phyloP scores from a whole-genome alignment of 2,329 filamentous ascomycete genomes.

The Arthrocladium fulminans region DNA sequence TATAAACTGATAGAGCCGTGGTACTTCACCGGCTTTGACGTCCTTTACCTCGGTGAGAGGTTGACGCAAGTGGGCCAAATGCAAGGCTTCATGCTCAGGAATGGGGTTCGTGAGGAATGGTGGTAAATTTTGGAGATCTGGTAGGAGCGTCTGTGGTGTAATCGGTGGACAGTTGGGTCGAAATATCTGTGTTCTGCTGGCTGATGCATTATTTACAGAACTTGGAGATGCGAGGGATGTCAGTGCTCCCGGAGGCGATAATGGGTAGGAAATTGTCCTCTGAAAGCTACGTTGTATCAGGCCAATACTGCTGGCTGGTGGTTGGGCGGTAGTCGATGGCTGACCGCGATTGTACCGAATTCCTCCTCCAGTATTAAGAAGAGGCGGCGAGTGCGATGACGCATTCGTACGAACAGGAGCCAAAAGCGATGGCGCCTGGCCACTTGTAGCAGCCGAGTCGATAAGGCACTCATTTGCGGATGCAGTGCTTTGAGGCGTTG shows the following conservation, averaged over 20 bases:
- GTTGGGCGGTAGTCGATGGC: neutral
- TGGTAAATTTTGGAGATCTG: neutral
- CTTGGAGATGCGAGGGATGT: neutral
- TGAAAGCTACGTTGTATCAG: neutral
- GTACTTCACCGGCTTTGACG: conserved; percentile 16
- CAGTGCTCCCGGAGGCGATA: neutral
- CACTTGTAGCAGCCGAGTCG: neutral
- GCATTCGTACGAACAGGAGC: conserved; percentile 31
- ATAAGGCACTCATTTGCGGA: neutral
- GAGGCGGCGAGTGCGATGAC: neutral
- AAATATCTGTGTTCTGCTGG: neutral
- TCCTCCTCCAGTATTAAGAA: neutral
- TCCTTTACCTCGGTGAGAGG: conserved; percentile 35
- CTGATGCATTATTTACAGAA: neutral
- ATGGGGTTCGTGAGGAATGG: conserved; percentile 26
- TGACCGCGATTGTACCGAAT: neutral
- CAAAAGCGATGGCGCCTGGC: neutral
- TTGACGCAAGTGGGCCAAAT: conserved; percentile 50
- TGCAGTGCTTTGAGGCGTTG: neutral
- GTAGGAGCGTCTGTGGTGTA: neutral
- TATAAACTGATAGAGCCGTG: conserved; percentile 31
- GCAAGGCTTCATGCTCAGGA: conserved; percentile 43
- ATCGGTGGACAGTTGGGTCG: neutral
- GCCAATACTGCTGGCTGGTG: neutral
- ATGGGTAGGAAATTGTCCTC: neutral